Evolutionary conservation across 148 eudicot species (phyloP), one percentile per base, ranked within the genome.

Genomic region (Amaranthus cruentus): DNA sequence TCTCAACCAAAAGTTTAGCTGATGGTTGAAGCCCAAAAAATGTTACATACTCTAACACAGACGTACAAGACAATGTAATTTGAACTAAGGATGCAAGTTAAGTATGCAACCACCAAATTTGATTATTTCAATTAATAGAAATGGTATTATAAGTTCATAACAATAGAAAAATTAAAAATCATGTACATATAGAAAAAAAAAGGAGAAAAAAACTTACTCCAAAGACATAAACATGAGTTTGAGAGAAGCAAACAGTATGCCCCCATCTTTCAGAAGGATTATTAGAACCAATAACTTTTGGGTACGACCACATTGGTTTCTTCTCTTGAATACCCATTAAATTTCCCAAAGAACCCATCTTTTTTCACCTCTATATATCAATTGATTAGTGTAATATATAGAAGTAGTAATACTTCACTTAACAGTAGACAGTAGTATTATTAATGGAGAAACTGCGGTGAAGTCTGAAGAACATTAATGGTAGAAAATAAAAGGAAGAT

Each of bases 201-300:
- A n/a, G 56, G 14, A 12, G 59, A 63, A 44, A 44, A 48, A 56
- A 57, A 6, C 74, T 62, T 86, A 94, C 98, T 84, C 98, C 97
- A 87, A 87, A 94, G 42, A 94, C 82, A 83, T 91, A 91, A 76
- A 94, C 81, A 62, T 83, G 84, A 28, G 90, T 88, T 72, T 89
- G 79, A 70, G 76, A 91, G 70, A 81, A 88, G 81, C 89, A 89
- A 75, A 96, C 80, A 83, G 97, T 87, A 72, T 94, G 98, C 56
- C 98, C 98, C 98, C 98, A 94, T 91, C 98, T 87, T 79, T 89
- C 91, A 82, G 97, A 80, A 74, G 97, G 98, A 64, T 77, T 82
- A 64, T 77, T 82, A 76, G 80, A 81, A 69, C 90, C 90, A 77
- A 79, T 73, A 14, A 85, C 69, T 75, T 87, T 91, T 64, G 98